A percentile compares a stretch with the other conserved stretches of the same genome.
phyloP scores from a whole-genome alignment of 1,284 basidiomycete genomes.

The Schizophyllum commune region DNA sequence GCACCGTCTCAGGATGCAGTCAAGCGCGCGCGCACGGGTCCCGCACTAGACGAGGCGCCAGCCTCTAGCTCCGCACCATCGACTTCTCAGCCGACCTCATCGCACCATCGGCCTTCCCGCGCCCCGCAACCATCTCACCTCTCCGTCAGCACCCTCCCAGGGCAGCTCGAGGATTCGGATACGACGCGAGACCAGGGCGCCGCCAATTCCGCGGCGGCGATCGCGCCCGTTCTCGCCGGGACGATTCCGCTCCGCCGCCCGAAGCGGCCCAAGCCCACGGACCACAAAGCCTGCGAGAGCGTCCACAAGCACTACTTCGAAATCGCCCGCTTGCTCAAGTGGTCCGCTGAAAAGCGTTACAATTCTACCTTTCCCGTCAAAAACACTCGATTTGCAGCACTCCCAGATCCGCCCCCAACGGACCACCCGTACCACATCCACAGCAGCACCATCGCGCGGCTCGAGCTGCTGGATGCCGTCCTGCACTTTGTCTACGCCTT shows the following conservation, averaged over 20 bases:
- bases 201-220: slow-evolving; percentile 20
- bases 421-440: slow-evolving; percentile 63
- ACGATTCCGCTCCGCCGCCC: slow-evolving; percentile 59
- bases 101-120: slow-evolving; percentile 13
- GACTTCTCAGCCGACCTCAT: slow-evolving; percentile 14
- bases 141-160: slow-evolving; percentile 16
- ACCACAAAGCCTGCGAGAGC: slow-evolving; percentile 36
- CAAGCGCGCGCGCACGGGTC: slow-evolving; percentile 49
- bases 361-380: slow-evolving; percentile 61
- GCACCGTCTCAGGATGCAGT: slow-evolving; percentile 34
- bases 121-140: slow-evolving; percentile 15
- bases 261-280: slow-evolving; percentile 40
- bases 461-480: slow-evolving; percentile 69
- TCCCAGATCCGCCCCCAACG: slow-evolving; percentile 51
- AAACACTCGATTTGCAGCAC: slow-evolving; percentile 54
- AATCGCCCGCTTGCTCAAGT: slow-evolving; percentile 61
- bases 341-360: slow-evolving; percentile 66
- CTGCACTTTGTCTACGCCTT: slow-evolving; percentile 67
- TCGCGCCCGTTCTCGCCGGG: slow-evolving; percentile 27
- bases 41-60: slow-evolving; percentile 19
- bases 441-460: slow-evolving; percentile 59
- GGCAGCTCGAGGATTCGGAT: no score
- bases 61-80: slow-evolving; percentile 3
- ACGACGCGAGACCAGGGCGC: slow-evolving; percentile 7
- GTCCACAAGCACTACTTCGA: slow-evolving; percentile 58